These are phyloP conservation scores for Vicia sativa DNA, from an alignment of 306 rosid species.

Conservation along the genomic window DNA sequence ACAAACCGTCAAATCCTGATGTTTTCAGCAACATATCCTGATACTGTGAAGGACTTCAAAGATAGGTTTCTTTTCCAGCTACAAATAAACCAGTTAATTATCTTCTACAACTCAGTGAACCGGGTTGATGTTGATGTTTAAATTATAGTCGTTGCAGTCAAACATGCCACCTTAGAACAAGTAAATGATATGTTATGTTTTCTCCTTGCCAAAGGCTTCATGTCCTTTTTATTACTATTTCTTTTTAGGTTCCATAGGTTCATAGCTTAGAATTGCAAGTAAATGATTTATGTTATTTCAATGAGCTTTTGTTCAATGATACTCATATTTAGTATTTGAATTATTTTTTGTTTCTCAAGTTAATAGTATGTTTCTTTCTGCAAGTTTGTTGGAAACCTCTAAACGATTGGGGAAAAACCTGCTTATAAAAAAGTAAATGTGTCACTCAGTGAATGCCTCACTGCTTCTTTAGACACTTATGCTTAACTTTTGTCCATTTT, in stretches of 20 bases:
- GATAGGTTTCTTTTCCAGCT: slow-evolving; percentile 77
- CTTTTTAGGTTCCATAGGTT: slow-evolving; percentile 42
- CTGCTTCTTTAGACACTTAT: not conserved
- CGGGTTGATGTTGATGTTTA: too few species aligned
- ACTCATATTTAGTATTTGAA: not conserved
- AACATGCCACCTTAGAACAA: slow-evolving; percentile 86
- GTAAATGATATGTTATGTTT: slow-evolving; percentile 32
- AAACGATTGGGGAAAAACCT: not conserved
- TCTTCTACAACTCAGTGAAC: slow-evolving; percentile 79
- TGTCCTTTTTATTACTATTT: slow-evolving; percentile 31
- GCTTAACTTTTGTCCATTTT: not conserved
- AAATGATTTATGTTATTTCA: slow-evolving; percentile 40
- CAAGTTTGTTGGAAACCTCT: not conserved
- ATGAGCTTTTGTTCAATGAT: slow-evolving; percentile 31
- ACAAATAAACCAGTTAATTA: slow-evolving; percentile 93
- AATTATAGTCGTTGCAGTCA: slow-evolving; percentile 92
- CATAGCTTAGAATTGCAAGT: slow-evolving; percentile 47
- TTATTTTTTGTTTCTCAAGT: slow-evolving; percentile 1
- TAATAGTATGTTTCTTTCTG: not conserved
- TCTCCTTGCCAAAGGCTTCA: slow-evolving; percentile 36
- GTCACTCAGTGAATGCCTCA: not conserved
- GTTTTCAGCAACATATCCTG: slow-evolving; percentile 98
- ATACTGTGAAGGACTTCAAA: slow-evolving; percentile 89
- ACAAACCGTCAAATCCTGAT: slow-evolving; percentile 76
- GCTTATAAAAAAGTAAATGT: not conserved